Evolutionary conservation across 2,329 filamentous ascomycete genomes (phyloP).

Genomic region (Ceratocystis albifundus): DNA sequence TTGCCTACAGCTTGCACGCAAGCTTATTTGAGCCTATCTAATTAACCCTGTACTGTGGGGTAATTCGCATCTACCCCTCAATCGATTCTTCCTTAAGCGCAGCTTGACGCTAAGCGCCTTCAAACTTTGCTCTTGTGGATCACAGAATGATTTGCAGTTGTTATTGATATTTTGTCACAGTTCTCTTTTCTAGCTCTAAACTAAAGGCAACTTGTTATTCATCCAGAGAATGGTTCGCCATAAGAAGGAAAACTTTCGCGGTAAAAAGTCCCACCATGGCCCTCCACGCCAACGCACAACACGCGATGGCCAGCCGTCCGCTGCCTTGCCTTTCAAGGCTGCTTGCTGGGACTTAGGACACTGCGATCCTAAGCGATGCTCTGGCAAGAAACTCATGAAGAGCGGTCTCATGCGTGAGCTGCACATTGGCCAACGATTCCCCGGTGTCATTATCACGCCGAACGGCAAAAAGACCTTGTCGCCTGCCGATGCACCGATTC

Average conservation of each 20-base stretch:
- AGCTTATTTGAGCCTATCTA: background rate
- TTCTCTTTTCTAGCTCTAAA: background rate
- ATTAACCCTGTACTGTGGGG: conserved; percentile 15
- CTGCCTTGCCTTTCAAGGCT: conserved; percentile 61
- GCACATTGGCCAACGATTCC: conserved; percentile 80
- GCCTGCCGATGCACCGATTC: conserved; percentile 65
- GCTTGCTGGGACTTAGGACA: conserved; percentile 97
- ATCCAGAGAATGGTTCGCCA: conserved; percentile 66
- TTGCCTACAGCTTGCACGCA: background rate
- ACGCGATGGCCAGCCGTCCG: conserved; percentile 33
- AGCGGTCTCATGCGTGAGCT: conserved; percentile 89
- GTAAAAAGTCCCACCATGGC: conserved; percentile 56
- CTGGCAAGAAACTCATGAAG: conserved; percentile 86
- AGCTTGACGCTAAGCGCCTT: background rate
- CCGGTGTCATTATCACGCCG: conserved; percentile 85
- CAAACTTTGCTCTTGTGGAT: background rate
- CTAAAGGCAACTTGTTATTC: background rate
- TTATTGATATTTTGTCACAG: background rate
- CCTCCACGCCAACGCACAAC: conserved; percentile 45
- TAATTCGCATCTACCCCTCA: conserved; percentile 20
- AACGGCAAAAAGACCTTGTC: conserved; percentile 82
- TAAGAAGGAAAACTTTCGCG: conserved; percentile 78
- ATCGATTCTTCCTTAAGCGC: conserved; percentile 10
- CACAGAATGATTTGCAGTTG: background rate
- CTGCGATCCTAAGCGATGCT: conserved; percentile 94